A percentile compares a stretch with the other conserved stretches of the same genome.
Conservation (phyloP, 495 filamentous ascomycete species). For the Viridothelium virens region DNA sequence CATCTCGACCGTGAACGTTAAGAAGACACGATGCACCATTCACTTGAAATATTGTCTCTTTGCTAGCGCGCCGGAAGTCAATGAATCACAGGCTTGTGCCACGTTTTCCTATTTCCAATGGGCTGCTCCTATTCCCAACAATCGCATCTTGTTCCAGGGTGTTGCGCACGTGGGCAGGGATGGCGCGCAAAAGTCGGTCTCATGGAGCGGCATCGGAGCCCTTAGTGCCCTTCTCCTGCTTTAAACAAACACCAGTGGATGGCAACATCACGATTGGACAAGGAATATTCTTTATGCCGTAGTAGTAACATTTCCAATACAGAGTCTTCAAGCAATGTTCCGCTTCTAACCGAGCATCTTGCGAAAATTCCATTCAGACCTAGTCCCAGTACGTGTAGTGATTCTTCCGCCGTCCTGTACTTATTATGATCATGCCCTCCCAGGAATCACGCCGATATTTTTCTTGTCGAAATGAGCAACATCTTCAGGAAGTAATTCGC, state of each 20-base stretch:
- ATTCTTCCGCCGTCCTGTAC: too few species aligned
- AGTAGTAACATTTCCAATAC: background rate
- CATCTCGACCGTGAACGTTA: constrained; percentile 12
- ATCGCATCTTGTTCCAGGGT: constrained; percentile 2
- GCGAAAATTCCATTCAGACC: too few species aligned
- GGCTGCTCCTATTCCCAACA: background rate
- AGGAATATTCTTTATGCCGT: background rate
- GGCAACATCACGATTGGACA: constrained; percentile 1
- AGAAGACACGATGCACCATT: constrained; percentile 7
- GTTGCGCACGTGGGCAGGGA: background rate
- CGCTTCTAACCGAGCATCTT: background rate
- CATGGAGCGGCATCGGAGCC: background rate
- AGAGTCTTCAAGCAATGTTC: background rate
- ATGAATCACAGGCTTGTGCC: background rate
- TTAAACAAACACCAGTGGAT: background rate
- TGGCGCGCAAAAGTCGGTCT: background rate
- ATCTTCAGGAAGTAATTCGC: too few species aligned
- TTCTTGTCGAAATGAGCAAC: too few species aligned
- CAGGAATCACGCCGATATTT: too few species aligned
- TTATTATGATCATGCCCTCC: too few species aligned
- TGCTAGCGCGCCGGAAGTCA: background rate
- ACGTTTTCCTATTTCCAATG: background rate
- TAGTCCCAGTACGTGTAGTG: too few species aligned
- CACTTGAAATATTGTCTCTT: background rate
- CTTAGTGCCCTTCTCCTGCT: background rate